Evolutionary conservation across 2,329 filamentous ascomycete species (phyloP), one percentile per base, ranked within the genome.

Genomic region (Alternaria gansuensis): DNA sequence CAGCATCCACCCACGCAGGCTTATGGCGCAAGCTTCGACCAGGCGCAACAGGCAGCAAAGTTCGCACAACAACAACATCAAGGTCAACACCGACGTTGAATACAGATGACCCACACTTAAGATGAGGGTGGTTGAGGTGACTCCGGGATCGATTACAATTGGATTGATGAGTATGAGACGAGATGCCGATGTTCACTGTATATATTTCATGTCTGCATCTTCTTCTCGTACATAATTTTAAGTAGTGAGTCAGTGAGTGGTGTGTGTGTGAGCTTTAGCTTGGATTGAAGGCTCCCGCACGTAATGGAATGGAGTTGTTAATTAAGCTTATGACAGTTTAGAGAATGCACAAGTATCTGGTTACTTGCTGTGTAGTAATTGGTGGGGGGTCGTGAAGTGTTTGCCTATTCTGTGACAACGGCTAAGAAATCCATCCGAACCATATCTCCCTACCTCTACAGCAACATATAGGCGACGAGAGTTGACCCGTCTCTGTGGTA

Each of bases 1-100:
- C 55, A 58, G 28, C n/a, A 34, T 17, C 36, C 56, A 9, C 51
- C 56, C 5, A 59, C 56, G 5, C 56, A 59, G 39, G 51, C 56
- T 14, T 59, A 59, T 8, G 56, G 56, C 23, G 56, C 56, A 29
- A 59, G 56, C 44, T 59, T 59, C 24, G 56, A 59, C 28, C 56
- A 59, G 21, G 56, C 56, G 29, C 56, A 49, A 21, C 50, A 59
- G 44, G 56, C 56, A 33, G 56, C 56, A 1, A 54, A 41, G 34
- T 34, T 44, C 21, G 39, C 51, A 11, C 52, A 59, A 17, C 56
- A 59, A 21, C 55, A 58, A n/a, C 44, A 54, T 13, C 56, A 59
- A 8, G 51, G 45, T 6, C 56, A 55, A 40, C 40, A 50, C 13
- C 56, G 56, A 49, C 44, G 56, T 50, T 59, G 26, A 44, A 54